Percentiles rank a stretch among this genome's conserved stretches.
Conservation (phyloP, 1,284 basidiomycete species). For the Pyrrhoderma lamaoense region DNA sequence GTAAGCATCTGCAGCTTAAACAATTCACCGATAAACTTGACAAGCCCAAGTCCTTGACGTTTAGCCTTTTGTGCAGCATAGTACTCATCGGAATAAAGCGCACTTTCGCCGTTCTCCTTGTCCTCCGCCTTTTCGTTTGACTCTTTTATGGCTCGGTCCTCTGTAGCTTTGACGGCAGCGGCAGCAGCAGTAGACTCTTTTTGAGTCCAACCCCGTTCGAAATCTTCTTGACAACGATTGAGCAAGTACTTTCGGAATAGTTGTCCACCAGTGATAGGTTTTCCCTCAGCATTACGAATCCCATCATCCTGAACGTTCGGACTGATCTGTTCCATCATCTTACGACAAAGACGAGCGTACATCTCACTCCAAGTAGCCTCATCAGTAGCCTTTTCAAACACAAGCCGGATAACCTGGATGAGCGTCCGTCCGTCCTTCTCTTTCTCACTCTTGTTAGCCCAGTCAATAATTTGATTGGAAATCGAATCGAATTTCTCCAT, state of each 20-base stretch:
- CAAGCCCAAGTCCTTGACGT: constrained; percentile 92
- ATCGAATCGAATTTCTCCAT: constrained; percentile 97
- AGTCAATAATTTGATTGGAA: constrained; percentile 85
- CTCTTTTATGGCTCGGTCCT: constrained; percentile 51
- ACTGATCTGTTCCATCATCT: constrained; percentile 89
- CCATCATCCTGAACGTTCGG: constrained; percentile 83
- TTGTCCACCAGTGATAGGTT: constrained; percentile 81
- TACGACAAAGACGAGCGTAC: constrained; percentile 91
- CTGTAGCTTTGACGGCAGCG: constrained; percentile 47
- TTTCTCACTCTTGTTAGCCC: constrained; percentile 90
- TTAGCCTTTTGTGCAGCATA: constrained; percentile 96
- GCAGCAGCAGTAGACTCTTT: constrained; percentile 59
- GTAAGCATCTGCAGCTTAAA: constrained; percentile 96
- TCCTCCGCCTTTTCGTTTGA: constrained; percentile 23
- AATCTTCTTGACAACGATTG: constrained; percentile 91
- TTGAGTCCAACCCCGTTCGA: constrained; percentile 84
- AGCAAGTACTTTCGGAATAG: constrained; percentile 95
- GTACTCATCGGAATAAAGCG: constrained; percentile 91
- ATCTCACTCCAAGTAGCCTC: constrained; percentile 95
- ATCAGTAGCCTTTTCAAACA: constrained; percentile 96
- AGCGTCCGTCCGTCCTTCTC: constrained; percentile 93
- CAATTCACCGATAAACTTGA: constrained; percentile 96
- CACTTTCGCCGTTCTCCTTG: constrained; percentile 59
- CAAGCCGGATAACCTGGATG: constrained; percentile 91
- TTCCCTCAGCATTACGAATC: constrained; percentile 70